Conservation (phyloP, 1,139 yeast species). For the Candida glucosophila region DNA sequence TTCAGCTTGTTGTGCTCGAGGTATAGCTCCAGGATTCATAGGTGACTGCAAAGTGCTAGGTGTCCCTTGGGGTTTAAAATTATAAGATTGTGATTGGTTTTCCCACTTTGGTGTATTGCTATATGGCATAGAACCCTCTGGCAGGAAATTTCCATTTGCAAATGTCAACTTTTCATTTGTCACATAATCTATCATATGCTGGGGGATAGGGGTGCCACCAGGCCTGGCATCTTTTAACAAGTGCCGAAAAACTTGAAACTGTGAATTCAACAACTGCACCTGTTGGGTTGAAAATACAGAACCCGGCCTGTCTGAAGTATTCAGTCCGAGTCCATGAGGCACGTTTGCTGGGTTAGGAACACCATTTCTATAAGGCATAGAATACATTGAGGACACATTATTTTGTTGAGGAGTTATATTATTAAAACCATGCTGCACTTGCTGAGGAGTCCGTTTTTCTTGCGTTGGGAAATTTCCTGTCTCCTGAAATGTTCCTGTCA, state of each 20-base stretch:
- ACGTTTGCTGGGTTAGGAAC: constrained; percentile 2
- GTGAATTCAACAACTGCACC: constrained; percentile 58
- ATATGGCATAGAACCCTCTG: constrained; percentile 15
- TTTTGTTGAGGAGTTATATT: too few species aligned
- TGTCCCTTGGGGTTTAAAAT: too few species aligned
- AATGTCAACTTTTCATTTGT: constrained; percentile 34
- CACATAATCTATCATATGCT: constrained; percentile 40
- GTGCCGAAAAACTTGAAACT: constrained; percentile 60
- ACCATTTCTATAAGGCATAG: too few species aligned
- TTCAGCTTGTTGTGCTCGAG: too few species aligned
- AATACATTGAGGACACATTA: too few species aligned
- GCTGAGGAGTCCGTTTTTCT: too few species aligned
- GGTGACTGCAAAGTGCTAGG: constrained; percentile 1
- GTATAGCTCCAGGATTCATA: neutral
- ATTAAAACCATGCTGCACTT: too few species aligned
- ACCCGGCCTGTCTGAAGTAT: constrained; percentile 8
- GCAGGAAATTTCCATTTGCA: constrained; percentile 22
- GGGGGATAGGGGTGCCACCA: constrained; percentile 45
- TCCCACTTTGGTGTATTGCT: constrained; percentile 1
- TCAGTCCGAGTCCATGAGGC: constrained; percentile 1
- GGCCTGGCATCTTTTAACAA: constrained; percentile 39
- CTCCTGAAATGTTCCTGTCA: too few species aligned
- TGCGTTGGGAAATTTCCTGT: too few species aligned
- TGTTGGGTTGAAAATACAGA: constrained; percentile 52
- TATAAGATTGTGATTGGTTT: too few species aligned